Percentiles rank a stretch among this genome's conserved stretches.
phyloP scores from a whole-genome alignment of 768 basidiomycete genomes.

The Austroboletus eburneus region DNA sequence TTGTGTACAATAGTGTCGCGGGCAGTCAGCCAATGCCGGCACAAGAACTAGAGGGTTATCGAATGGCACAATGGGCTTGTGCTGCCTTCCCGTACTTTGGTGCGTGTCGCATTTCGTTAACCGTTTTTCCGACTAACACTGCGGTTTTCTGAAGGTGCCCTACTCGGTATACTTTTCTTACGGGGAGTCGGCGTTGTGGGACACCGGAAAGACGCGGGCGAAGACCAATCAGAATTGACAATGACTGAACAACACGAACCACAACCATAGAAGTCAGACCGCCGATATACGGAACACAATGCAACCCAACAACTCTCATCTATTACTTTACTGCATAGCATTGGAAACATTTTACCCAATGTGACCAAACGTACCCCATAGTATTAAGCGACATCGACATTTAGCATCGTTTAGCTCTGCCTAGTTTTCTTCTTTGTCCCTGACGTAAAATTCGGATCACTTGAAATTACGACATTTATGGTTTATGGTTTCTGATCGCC shows the following conservation, averaged over 20 bases:
- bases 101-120: conserved; percentile 17
- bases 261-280: conserved; percentile 6
- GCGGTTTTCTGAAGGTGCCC: conserved; percentile 17
- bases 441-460: no score
- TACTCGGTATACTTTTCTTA: conserved; percentile 36
- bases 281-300: no score
- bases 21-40: not conserved
- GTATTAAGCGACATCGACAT: no score
- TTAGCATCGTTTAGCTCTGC: no score
- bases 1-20: conserved; percentile 60
- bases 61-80: conserved; percentile 59
- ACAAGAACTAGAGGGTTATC: conserved; percentile 51
- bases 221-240: conserved; percentile 22
- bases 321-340: no score
- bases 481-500: no score
- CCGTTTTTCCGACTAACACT: not conserved
- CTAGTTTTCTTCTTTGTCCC: no score
- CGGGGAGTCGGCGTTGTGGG: conserved; percentile 41
- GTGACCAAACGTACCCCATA: no score
- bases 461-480: no score
- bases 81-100: conserved; percentile 62
- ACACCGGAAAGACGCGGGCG: conserved; percentile 2
- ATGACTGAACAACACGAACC: conserved; percentile 8
- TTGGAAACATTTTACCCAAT: no score
- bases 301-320: no score